Percentiles rank a stretch among this genome's conserved stretches.
Evolutionary conservation across 2,329 filamentous ascomycete genomes (phyloP).

Genomic region (Aspergillus ochraceoroseus): DNA sequence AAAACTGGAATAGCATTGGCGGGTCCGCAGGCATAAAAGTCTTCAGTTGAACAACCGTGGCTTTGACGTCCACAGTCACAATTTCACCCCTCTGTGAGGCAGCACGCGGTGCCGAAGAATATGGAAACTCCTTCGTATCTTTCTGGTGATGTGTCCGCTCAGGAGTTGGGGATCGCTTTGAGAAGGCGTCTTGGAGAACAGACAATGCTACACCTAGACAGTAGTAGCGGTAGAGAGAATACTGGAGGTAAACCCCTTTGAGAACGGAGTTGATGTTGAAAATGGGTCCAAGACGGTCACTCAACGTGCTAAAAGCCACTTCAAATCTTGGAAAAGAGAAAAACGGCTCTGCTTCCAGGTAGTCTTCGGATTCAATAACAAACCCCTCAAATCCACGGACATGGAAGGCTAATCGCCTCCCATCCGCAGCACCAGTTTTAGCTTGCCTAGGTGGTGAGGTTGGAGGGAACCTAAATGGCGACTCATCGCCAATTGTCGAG

Average conservation of each 20-base stretch:
- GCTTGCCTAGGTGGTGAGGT: conserved; percentile 46
- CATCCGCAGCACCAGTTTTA: conserved; percentile 57
- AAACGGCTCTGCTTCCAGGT: conserved; percentile 80
- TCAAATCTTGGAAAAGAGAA: conserved; percentile 82
- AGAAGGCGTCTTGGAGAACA: conserved; percentile 67
- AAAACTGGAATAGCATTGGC: conserved; percentile 84
- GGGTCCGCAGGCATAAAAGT: conserved; percentile 83
- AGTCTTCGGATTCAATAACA: conserved; percentile 80
- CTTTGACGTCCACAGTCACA: conserved; percentile 75
- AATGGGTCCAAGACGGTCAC: conserved; percentile 79
- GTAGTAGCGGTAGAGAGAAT: conserved; percentile 92
- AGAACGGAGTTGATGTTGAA: conserved; percentile 81
- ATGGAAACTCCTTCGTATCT: conserved; percentile 18
- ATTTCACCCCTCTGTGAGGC: conserved; percentile 54
- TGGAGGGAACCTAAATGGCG: conserved; percentile 48
- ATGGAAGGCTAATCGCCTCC: conserved; percentile 74
- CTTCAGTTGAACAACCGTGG: conserved; percentile 78
- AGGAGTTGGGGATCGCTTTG: conserved; percentile 24
- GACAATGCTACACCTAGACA: conserved; percentile 74
- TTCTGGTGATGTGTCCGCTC: conserved; percentile 9
- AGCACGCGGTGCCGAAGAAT: conserved; percentile 27
- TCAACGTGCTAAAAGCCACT: conserved; percentile 74
- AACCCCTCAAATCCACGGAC: conserved; percentile 81
- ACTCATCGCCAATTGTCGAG: conserved; percentile 63
- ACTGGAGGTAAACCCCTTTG: conserved; percentile 73